Evolutionary conservation across 164 flowering plant genomes (phyloP).

Genomic region (Aristolochia contorta): DNA sequence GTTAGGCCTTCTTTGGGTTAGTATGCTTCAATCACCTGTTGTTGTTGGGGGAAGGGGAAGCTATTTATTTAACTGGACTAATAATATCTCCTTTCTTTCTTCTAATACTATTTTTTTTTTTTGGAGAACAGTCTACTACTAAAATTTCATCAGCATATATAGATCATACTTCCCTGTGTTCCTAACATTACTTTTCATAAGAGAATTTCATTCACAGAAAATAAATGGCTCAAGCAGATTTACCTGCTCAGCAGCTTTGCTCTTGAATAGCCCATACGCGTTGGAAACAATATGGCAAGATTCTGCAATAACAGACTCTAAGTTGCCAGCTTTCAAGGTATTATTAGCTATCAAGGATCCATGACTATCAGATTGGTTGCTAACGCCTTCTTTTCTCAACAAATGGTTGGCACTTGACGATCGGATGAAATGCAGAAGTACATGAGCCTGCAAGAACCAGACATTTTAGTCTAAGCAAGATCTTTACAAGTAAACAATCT

Average conservation of each 20-base stretch:
- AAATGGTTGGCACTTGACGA: conserved; percentile 28
- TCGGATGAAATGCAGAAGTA: conserved; percentile 66
- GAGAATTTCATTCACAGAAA: background rate
- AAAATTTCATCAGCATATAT: too few species aligned
- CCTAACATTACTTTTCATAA: background rate
- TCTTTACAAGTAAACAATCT: too few species aligned
- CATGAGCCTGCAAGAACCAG: conserved; percentile 53
- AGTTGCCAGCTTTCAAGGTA: conserved; percentile 20
- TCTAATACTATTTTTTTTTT: too few species aligned
- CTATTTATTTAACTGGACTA: too few species aligned
- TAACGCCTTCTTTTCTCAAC: conserved; percentile 13
- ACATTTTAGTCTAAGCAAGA: background rate
- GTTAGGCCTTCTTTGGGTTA: too few species aligned
- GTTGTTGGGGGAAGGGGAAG: too few species aligned
- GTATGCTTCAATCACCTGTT: too few species aligned
- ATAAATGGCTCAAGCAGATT: background rate
- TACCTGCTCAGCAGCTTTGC: conserved; percentile 84
- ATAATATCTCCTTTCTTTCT: too few species aligned
- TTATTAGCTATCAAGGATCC: conserved; percentile 3
- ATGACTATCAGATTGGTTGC: conserved; percentile 13
- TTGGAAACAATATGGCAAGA: conserved; percentile 78
- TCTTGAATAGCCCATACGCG: conserved; percentile 64
- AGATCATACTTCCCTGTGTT: too few species aligned
- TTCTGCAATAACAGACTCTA: conserved; percentile 58
- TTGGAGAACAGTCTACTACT: too few species aligned